Evolutionary conservation across 495 filamentous ascomycete genomes (phyloP), one percentile per base, ranked within the genome.

Genomic region (Collariella sp.): DNA sequence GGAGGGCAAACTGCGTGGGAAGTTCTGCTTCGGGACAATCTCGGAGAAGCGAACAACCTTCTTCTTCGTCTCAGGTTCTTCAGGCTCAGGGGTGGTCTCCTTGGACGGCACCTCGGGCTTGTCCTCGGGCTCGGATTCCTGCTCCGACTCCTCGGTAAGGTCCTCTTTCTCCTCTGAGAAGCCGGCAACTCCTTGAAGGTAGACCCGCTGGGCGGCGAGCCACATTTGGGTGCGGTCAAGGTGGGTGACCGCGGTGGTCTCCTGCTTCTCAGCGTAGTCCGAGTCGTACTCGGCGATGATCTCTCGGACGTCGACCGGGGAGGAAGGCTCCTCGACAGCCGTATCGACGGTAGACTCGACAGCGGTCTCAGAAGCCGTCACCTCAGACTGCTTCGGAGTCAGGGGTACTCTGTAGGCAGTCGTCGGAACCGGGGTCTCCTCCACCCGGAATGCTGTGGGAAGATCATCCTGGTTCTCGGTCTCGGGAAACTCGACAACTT

Each of bases 181-280:
- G 38, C 85, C 84, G 47, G 80, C 83, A n/a, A 93, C 74, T 7
- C 85, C 84, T 19, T 83, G 68, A 54, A 91, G 80, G 57, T 91
- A 93, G 18, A 79, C 71, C n/a, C 78, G 82, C 64, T 96, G 90
- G 7, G 85, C 83, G 55, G 76, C 69, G 29, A 96, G 78, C 90
- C 90, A 96, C 43, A 87, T 68, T 61, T 82, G 82, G 20, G 90
- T 96, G 42, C 88, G 79, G 69, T 91, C 86, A 20, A 89, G 68
- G 61, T 85, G 86, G 38, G 77, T 77, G n/a, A 81, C 63, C 9
- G 84, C 79, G 34, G 74, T 75, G 35, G 83, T 70, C 55, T 83
- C 72, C 24, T 94, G 80, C 61, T 85, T 83, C 16, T 70, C 69
- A 31, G 79, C 76, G 60, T 90, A 91, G 40, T 75, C 72, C 33